Base-by-base conservation (phyloP, 2,329 filamentous ascomycete species). In the Beauveria rudraprayagi region DNA sequence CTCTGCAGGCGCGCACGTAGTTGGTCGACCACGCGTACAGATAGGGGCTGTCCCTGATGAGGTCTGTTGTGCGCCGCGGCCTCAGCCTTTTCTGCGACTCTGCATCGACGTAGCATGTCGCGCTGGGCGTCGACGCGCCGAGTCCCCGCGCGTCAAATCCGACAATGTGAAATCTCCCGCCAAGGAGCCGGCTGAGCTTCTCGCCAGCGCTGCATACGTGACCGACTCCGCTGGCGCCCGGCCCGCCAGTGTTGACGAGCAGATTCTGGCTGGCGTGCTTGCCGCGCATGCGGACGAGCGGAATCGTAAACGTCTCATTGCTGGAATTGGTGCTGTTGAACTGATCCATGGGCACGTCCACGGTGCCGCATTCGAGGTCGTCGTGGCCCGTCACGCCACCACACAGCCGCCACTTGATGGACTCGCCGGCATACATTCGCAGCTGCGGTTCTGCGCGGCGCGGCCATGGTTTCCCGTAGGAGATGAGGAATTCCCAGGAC, bases 131-230 rank as follows among this genome's bases (percentile, higher is more conserved):
- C 1, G 71, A 73, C 1, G 62, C 59, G 51, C 68, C 68, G n/a
- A 80, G 69, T 3, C 78, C 78, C 5, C 78, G 76, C 0, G 78
- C 77, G 63, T 81, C 78, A 56, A 81, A 81, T 0, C 72, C 73
- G 1, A 81, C 61, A 0, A 81, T 65, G 63, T 82, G 77, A 60
- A 78, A 78, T 1, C 69, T 71, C 47, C 80, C 77, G 10, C 78
- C 78, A 0, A 72, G 63, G 3, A 73, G 66, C 7, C 64, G 65
- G 57, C 67, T 74, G 5, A 81, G 65, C 16, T 69, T 65, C 9
- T 70, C 69, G 14, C 76, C 77, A 5, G 64, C 61, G 10, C 70
- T 66, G 44, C 72, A 67, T 1, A 80, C 48, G 43, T 75, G 73
- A 2, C 69, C 65, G 14, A 75, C 64, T 2, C 78, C 78, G 47